Percentiles rank a stretch among this genome's conserved stretches.
These are phyloP conservation scores for Mycena vulgaris DNA, from an alignment of 768 basidiomycete genomes.

Conservation along the genomic window DNA sequence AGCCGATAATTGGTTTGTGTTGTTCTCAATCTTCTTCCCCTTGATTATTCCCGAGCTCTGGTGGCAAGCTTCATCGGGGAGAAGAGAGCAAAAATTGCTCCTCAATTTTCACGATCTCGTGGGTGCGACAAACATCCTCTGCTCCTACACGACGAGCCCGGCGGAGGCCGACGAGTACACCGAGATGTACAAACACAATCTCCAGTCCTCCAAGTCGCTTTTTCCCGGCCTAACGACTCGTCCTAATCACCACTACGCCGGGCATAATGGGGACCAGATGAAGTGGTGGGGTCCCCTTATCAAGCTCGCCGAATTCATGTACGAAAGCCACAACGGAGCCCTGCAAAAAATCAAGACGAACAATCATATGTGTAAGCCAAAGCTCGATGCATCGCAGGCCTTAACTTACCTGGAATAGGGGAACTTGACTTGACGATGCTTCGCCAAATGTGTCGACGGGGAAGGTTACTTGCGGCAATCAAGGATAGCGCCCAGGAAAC, in stretches of 20 bases:
- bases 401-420: constrained; percentile 10
- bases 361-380: not conserved
- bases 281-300: constrained; percentile 36
- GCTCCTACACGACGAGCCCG: not conserved
- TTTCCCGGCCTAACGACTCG: not conserved
- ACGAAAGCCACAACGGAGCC: constrained; percentile 27
- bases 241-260: constrained; percentile 7
- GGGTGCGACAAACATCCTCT: constrained; percentile 9
- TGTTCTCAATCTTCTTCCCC: constrained; percentile 9
- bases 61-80: not conserved
- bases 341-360: too few species aligned
- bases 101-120: constrained; percentile 13
- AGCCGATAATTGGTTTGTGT: constrained; percentile 34
- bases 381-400: too few species aligned
- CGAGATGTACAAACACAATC: not conserved
- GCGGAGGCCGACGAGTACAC: not conserved
- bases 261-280: constrained; percentile 20
- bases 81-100: not conserved
- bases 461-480: constrained; percentile 24
- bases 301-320: constrained; percentile 24
- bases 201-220: not conserved
- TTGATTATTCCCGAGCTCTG: constrained; percentile 16
- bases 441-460: too few species aligned
- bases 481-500: not conserved
- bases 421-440: constrained; percentile 29